Percentiles rank a stretch among this genome's conserved stretches.
phyloP scores from a whole-genome alignment of 768 basidiomycete species.

The Suillus subluteus region DNA sequence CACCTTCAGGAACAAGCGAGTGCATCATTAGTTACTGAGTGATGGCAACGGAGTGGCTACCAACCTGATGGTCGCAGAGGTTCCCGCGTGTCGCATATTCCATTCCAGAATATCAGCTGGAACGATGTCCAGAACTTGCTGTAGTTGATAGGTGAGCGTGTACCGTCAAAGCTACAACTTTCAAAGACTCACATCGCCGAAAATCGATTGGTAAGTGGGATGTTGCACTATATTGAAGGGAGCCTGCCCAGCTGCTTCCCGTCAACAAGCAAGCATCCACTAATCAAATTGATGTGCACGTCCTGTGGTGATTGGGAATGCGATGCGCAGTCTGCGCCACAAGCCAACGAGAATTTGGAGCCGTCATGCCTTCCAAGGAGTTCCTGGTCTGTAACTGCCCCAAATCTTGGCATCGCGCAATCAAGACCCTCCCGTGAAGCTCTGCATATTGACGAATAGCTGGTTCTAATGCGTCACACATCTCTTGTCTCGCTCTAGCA shows the following conservation, averaged over 20 bases:
- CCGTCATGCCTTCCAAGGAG: conserved; percentile 22
- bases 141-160: conserved; percentile 10
- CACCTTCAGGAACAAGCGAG: too few species aligned
- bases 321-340: conserved; percentile 19
- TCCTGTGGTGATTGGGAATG: conserved; percentile 20
- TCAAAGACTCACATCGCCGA: conserved; percentile 22
- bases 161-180: neutral
- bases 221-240: conserved; percentile 24
- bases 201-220: conserved; percentile 23
- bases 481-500: conserved; percentile 36
- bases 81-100: conserved; percentile 26
- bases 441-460: conserved; percentile 12
- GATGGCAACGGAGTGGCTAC: too few species aligned
- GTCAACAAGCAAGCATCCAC: conserved; percentile 31
- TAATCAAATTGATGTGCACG: conserved; percentile 27
- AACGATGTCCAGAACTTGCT: conserved; percentile 26
- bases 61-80: conserved; percentile 25
- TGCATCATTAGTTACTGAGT: too few species aligned
- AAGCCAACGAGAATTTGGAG: conserved; percentile 28
- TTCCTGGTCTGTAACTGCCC: conserved; percentile 28
- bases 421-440: conserved; percentile 18
- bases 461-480: conserved; percentile 30
- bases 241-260: conserved; percentile 30
- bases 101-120: conserved; percentile 31
- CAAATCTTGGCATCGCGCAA: conserved; percentile 26